Evolutionary conservation across 805 yeast species (phyloP).

Genomic region (Cyberlindnera meyerae): DNA sequence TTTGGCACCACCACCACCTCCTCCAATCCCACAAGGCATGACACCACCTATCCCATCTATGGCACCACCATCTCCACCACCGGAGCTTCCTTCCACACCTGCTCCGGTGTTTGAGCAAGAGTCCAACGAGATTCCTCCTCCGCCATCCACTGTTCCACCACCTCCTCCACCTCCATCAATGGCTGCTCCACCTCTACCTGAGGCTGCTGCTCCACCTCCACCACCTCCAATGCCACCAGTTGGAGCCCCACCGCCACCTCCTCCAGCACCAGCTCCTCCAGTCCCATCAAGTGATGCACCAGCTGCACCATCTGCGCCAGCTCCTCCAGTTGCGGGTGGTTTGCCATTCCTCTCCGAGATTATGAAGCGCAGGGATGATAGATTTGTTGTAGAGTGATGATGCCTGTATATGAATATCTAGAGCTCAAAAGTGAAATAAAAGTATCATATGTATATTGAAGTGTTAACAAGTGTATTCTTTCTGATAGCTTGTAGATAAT

Average conservation of each 20-base stretch:
- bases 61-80: conserved; percentile 33
- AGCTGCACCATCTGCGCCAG: conserved; percentile 13
- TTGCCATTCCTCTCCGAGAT: conserved; percentile 48
- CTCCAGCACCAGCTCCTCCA: conserved; percentile 15
- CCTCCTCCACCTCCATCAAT: conserved; percentile 27
- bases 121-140: too few species aligned
- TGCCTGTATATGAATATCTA: too few species aligned
- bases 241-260: conserved; percentile 23
- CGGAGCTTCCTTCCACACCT: conserved; percentile 22
- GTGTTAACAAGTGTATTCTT: neutral
- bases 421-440: too few species aligned
- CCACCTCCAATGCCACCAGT: conserved; percentile 18
- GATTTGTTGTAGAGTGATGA: conserved; percentile 38
- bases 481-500: neutral
- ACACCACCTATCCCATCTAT: conserved; percentile 24
- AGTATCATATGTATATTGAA: too few species aligned
- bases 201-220: conserved; percentile 23
- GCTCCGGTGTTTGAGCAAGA: too few species aligned
- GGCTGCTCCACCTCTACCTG: conserved; percentile 12
- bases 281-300: conserved; percentile 10
- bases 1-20: conserved; percentile 29
- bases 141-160: conserved; percentile 23
- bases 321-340: conserved; percentile 30
- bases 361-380: conserved; percentile 43
- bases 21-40: conserved; percentile 31